Evolutionary conservation across 805 yeast species (phyloP), one percentile per base, ranked within the genome.

Genomic region (Cyberlindnera americana): DNA sequence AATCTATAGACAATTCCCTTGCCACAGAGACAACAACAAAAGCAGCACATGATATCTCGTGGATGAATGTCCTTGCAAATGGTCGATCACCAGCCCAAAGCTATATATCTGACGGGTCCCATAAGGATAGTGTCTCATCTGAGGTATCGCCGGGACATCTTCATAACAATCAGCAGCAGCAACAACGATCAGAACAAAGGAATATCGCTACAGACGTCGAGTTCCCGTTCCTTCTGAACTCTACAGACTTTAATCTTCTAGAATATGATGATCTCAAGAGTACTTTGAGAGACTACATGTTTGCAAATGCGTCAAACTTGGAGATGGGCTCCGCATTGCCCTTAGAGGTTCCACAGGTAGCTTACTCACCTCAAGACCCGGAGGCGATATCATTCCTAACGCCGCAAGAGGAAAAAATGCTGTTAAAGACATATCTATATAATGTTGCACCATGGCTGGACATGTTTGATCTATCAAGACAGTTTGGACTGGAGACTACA

Each of bases 371-470:
- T 13, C 13, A n/a, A 18, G 19, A 25, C 30, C 6, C 35, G 30
- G 43, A 40, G 7, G 23, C 18, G 5, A 28, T 57, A 29, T 47
- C 52, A 10, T 56, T 52, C n/a, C 35, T 58, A 4, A 43, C 53
- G 7, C 52, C 56, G 65, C 70, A 49, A 10, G 69, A 65, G 39
- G 54, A 55, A 44, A 50, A 62, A 41, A 23, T 45, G 11, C 44
- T 67, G 32, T 44, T 62, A 50, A 57, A 58, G 35, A 60, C 54
- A 14, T 69, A 60, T 35, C 46, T 66, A 3, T 66, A 65, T 37
- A 63, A 64, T 24, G 61, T 68, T 19, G 69, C 71, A 0, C 55
- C 61, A 1, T 62, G 70, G 57, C 44, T 66, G 15, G 72, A 66
- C 40, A 65, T 67, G 64, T 67, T 65, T 46, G 61, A 57, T 33